Evolutionary conservation across 2,329 filamentous ascomycete species (phyloP).

Genomic region (Colletotrichum incanum): DNA sequence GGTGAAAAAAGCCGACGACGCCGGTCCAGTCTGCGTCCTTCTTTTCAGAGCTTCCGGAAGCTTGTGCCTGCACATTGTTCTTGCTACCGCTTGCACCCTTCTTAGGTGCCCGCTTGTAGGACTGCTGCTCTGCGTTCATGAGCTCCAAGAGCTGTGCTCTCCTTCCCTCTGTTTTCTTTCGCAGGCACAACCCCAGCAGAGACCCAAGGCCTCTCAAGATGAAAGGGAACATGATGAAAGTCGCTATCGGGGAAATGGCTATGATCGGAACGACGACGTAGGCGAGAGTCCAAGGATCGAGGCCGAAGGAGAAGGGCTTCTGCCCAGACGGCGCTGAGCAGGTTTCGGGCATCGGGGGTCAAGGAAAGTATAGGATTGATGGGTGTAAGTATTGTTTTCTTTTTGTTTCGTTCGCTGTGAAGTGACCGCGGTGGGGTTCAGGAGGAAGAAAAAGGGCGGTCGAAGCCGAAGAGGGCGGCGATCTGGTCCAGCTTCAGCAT

Average conservation of each 20-base stretch:
- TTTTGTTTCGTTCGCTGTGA: background rate
- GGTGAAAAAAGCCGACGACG: constrained; percentile 96
- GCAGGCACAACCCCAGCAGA: constrained; percentile 72
- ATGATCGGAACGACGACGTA: constrained; percentile 47
- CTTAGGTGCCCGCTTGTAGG: constrained; percentile 48
- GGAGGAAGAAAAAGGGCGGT: background rate
- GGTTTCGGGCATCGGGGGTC: constrained; percentile 48
- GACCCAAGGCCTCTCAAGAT: constrained; percentile 59
- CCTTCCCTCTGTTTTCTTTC: constrained; percentile 75
- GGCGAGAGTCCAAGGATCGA: constrained; percentile 48
- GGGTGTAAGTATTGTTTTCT: background rate
- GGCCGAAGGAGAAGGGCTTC: constrained; percentile 49
- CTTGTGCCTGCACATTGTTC: constrained; percentile 70
- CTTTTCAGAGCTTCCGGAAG: constrained; percentile 54
- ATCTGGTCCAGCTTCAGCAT: constrained; percentile 36
- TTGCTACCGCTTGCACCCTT: constrained; percentile 73
- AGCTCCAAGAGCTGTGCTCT: constrained; percentile 70
- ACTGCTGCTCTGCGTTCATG: constrained; percentile 62
- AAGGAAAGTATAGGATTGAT: background rate
- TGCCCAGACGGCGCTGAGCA: constrained; percentile 50
- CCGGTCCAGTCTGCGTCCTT: constrained; percentile 79
- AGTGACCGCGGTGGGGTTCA: background rate
- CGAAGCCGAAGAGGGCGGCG: constrained; percentile 29
- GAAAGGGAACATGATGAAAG: constrained; percentile 53
- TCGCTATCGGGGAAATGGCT: constrained; percentile 47